phyloP scores from a whole-genome alignment of 495 filamentous ascomycete species.

The Xylaria sp. region DNA sequence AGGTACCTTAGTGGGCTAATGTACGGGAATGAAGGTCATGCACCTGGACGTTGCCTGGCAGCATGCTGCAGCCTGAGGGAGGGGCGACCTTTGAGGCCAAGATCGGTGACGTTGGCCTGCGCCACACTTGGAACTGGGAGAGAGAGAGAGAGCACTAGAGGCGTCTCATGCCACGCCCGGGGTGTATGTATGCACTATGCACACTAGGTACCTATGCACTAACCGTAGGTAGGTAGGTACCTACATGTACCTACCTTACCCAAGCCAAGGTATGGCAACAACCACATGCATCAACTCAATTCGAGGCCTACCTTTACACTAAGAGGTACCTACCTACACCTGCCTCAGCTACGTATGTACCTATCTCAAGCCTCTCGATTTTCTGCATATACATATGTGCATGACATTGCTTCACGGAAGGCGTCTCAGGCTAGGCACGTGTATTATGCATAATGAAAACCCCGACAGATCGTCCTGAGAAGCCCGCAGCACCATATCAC shows the following conservation, averaged over 20 bases:
- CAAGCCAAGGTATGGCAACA: too few relatives aligned
- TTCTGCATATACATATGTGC: background rate
- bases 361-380: too few relatives aligned
- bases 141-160: too few relatives aligned
- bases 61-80: background rate
- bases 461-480: background rate
- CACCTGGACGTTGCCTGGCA: constrained; percentile 7
- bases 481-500: background rate
- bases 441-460: constrained; percentile 8
- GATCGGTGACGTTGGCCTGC: constrained; percentile 37
- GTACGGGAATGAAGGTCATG: constrained; percentile 14
- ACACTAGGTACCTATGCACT: background rate
- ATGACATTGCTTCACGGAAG: background rate
- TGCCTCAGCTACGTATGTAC: too few relatives aligned
- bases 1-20: constrained; percentile 26
- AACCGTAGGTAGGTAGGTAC: too few relatives aligned
- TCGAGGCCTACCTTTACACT: background rate
- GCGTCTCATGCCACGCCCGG: background rate
- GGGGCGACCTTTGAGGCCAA: constrained; percentile 31
- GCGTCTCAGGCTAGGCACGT: background rate
- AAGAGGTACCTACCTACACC: too few relatives aligned
- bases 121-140: too few relatives aligned
- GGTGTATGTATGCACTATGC: background rate
- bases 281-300: too few relatives aligned
- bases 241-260: too few relatives aligned